Conservation (phyloP, 768 basidiomycete species). For the Russula abietina region DNA sequence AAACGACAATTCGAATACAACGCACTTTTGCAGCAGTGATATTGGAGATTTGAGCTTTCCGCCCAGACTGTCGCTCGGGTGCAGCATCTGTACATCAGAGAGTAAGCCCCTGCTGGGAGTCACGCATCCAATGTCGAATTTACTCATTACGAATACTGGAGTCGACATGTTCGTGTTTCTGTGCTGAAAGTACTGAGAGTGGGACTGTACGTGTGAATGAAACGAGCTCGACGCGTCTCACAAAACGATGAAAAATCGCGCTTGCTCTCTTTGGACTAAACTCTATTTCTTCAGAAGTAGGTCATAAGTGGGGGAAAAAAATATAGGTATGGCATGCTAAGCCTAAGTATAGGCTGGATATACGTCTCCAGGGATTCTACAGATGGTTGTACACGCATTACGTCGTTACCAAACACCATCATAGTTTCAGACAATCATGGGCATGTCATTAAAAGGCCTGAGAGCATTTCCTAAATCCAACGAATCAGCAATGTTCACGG, state of each 20-base stretch:
- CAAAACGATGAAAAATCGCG: not conserved
- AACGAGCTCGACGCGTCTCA: not conserved
- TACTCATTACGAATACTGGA: conserved; percentile 82
- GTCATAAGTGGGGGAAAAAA: not conserved
- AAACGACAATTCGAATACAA: not conserved
- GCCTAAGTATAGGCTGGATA: not conserved
- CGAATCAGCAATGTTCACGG: not conserved
- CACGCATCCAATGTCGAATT: not conserved
- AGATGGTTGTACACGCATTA: not conserved
- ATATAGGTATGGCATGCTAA: not conserved
- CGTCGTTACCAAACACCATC: not conserved
- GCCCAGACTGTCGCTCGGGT: conserved; percentile 88
- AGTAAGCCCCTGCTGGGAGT: conserved; percentile 5
- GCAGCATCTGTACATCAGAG: conserved; percentile 61
- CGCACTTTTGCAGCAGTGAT: conserved; percentile 93
- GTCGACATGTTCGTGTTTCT: conserved; percentile 37
- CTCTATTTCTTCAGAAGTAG: not conserved
- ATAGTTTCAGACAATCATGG: conserved; percentile 1
- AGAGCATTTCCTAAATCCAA: conserved; percentile 9
- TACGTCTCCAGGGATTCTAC: not conserved
- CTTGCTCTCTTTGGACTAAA: not conserved
- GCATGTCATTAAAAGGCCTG: conserved; percentile 19
- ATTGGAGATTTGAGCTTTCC: conserved; percentile 95
- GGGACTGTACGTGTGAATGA: not conserved
- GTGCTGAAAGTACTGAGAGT: not conserved